These are phyloP conservation scores for Kwoniella botswanensis DNA, from an alignment of 768 basidiomycete species.

Conservation along the genomic window DNA sequence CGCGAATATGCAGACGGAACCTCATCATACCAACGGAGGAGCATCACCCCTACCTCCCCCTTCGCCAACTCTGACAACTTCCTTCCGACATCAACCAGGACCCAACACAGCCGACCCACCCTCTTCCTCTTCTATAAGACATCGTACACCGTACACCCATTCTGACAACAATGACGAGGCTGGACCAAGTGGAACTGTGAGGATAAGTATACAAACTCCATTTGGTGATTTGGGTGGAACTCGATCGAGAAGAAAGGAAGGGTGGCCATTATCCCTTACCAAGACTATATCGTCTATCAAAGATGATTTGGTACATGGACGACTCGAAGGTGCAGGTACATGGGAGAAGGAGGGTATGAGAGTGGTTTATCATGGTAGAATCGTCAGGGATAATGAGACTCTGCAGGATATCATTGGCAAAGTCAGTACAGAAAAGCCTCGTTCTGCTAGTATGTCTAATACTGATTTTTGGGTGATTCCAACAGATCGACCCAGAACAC, in stretches of 20 bases:
- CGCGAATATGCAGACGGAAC: slow-evolving; percentile 20
- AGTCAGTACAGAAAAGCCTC: slow-evolving; percentile 23
- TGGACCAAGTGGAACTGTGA: background rate
- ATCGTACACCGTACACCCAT: slow-evolving; percentile 6
- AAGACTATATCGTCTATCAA: slow-evolving; percentile 35
- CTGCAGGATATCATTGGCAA: slow-evolving; percentile 43
- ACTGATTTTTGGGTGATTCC: background rate
- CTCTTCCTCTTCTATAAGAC: slow-evolving; percentile 4
- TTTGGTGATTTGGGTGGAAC: slow-evolving; percentile 29
- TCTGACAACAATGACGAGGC: background rate
- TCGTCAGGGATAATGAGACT: slow-evolving; percentile 44
- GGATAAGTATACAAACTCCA: slow-evolving; percentile 40
- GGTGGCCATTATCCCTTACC: slow-evolving; percentile 9
- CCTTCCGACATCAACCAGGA: slow-evolving; percentile 27
- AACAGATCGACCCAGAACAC: slow-evolving; percentile 27
- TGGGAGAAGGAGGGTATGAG: slow-evolving; percentile 51
- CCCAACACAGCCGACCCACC: slow-evolving; percentile 20
- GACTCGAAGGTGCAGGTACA: slow-evolving; percentile 30
- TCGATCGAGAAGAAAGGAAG: slow-evolving; percentile 39
- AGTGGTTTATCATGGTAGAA: slow-evolving; percentile 49
- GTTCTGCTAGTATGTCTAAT: too few relatives aligned
- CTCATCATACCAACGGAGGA: slow-evolving; percentile 14
- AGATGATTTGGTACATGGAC: slow-evolving; percentile 33
- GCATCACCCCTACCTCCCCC: slow-evolving; percentile 27
- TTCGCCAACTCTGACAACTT: slow-evolving; percentile 30